A percentile compares a stretch with the other conserved stretches of the same genome.
These are phyloP conservation scores for Candolleomyces eurysporus DNA, from an alignment of 768 basidiomycete species.

Conservation along the genomic window DNA sequence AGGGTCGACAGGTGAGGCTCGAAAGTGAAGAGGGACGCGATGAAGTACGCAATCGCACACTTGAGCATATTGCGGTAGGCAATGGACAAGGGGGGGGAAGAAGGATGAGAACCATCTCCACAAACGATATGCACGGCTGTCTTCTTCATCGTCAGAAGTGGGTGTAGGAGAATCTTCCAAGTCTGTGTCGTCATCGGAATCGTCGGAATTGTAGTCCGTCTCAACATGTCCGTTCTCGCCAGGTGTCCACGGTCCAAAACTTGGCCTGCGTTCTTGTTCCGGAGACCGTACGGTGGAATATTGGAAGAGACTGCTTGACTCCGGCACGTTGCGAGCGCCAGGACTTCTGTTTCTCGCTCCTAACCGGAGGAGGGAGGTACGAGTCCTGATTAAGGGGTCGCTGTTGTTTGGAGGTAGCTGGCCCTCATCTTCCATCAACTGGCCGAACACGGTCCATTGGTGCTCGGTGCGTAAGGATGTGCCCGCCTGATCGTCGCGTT, in stretches of 20 bases:
- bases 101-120: neutral
- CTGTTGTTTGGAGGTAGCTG: slow-evolving; percentile 28
- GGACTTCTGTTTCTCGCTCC: too few species aligned
- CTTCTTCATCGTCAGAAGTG: neutral
- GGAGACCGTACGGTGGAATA: neutral
- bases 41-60: slow-evolving; percentile 86
- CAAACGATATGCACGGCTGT: neutral
- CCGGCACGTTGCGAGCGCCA: too few species aligned
- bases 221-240: neutral
- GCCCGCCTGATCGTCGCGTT: neutral
- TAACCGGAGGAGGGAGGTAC: too few species aligned
- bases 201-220: slow-evolving; percentile 9
- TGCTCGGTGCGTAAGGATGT: slow-evolving; percentile 6
- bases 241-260: neutral
- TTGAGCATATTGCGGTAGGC: slow-evolving; percentile 78
- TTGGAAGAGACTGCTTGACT: too few species aligned
- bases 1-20: slow-evolving; percentile 68
- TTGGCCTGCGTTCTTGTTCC: neutral
- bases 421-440: slow-evolving; percentile 68
- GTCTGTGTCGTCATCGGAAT: neutral
- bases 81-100: slow-evolving; percentile 42
- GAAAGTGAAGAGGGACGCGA: slow-evolving; percentile 93
- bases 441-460: slow-evolving; percentile 70
- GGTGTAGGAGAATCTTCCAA: neutral
- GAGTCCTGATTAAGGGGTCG: neutral